Evolutionary conservation across 2,329 filamentous ascomycete species (phyloP), one percentile per base, ranked within the genome.

Genomic region (Alternaria sp.): DNA sequence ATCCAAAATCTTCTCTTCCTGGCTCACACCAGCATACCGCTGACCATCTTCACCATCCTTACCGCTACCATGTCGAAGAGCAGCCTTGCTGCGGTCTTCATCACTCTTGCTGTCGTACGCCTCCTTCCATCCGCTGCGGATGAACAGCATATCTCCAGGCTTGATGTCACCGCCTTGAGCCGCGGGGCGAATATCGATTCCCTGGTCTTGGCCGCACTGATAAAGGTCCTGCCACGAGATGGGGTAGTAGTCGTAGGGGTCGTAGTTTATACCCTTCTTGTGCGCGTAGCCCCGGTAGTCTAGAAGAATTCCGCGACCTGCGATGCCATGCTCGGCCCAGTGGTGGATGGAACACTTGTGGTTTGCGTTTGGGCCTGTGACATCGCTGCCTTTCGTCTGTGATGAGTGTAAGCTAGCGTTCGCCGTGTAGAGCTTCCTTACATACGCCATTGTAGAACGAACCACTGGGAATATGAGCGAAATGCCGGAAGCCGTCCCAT

Each of bases 41-140:
- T 82, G 76, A 4, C 81, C 77, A 8, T 81, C 81, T 11, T 74
- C 70, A 0, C 72, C 73, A 44, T 81, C 78, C 25, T 75, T 69
- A 1, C 79, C 79, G 3, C 71, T 73, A 0, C 83, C 85, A 43
- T 88, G 80, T 8, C 86, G 73, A 78, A 23, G 81, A 70, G 76
- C 81, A 45, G 78, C 75, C 36, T 72, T 76, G 0, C 72, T 52
- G n/a, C 79, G 61, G 19, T 81, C 78, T 4, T 77, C 74, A 0
- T 74, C 68, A 2, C 70, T 71, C 61, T 79, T 85, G 5, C 77
- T 77, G 68, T 88, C 81, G 61, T 91, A 86, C 11, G 85, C 81
- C 68, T 89, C 85, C 8, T 88, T 87, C 69, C 86, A 87, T 0
- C 90, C 90, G 2, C 86, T 88, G 17, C 90, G 84, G 19, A 93